These are phyloP conservation scores for Candida palmyrensis DNA, from an alignment of 805 yeast genomes.

Conservation along the genomic window DNA sequence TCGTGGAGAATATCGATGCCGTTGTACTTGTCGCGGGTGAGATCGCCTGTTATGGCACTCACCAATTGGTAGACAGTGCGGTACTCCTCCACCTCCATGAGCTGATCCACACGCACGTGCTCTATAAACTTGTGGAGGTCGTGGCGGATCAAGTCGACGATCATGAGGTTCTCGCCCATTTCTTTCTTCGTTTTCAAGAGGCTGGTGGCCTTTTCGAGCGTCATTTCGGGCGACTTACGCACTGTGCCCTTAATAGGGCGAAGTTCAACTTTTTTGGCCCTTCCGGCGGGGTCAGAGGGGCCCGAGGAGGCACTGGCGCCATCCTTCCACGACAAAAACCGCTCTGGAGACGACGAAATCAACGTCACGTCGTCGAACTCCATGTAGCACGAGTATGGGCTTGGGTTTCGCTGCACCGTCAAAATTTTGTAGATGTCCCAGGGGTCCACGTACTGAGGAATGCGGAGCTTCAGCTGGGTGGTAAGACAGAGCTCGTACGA, in stretches of 20 bases:
- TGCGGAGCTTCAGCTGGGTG: conserved; percentile 56
- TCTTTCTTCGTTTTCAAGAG: conserved; percentile 84
- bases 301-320: conserved; percentile 18
- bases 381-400: conserved; percentile 86
- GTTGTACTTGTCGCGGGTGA: conserved; percentile 31
- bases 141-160: conserved; percentile 91
- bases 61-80: conserved; percentile 88
- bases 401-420: conserved; percentile 66
- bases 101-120: conserved; percentile 63
- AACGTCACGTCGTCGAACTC: conserved; percentile 60
- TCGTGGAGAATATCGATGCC: conserved; percentile 78
- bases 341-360: conserved; percentile 89
- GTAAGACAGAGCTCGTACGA: conserved; percentile 93
- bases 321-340: conserved; percentile 77
- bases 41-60: conserved; percentile 73
- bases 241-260: conserved; percentile 98
- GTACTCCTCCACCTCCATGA: conserved; percentile 93
- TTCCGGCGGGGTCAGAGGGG: too few relatives aligned
- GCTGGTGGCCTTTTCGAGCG: conserved; percentile 52
- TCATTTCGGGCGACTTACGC: conserved; percentile 52
- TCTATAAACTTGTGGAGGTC: conserved; percentile 69
- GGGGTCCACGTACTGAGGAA: conserved; percentile 47
- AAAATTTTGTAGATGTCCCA: conserved; percentile 81
- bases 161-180: conserved; percentile 94
- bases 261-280: conserved; percentile 57